Evolutionary conservation across 1,284 basidiomycete genomes (phyloP).

Genomic region (Papiliotrema fonsecae): DNA sequence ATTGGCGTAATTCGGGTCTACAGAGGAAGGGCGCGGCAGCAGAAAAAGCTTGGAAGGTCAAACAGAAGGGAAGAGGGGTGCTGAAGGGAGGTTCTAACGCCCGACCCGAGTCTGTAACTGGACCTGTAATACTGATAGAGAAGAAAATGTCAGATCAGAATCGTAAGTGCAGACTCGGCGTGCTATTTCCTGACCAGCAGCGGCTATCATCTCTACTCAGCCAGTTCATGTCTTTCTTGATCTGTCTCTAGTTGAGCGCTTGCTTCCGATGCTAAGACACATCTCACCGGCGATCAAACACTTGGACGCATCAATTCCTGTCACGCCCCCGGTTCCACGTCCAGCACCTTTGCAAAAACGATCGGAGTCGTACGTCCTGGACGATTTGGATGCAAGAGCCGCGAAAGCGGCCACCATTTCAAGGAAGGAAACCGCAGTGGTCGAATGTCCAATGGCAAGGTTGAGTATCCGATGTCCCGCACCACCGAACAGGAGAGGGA

Average conservation of each 20-base stretch:
- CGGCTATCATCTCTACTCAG: constrained; percentile 42
- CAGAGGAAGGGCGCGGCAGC: constrained; percentile 19
- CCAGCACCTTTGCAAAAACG: neutral
- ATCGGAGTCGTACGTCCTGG: constrained; percentile 22
- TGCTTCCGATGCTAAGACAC: constrained; percentile 36
- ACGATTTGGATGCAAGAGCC: constrained; percentile 23
- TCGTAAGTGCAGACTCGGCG: constrained; percentile 16
- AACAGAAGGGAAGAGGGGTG: constrained; percentile 28
- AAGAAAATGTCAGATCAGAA: constrained; percentile 12
- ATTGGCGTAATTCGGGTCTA: constrained; percentile 42
- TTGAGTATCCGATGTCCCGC: constrained; percentile 46
- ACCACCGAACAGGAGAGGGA: constrained; percentile 32
- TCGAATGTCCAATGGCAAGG: constrained; percentile 31
- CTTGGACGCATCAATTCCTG: constrained; percentile 6
- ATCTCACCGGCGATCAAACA: constrained; percentile 26
- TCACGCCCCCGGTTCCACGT: neutral
- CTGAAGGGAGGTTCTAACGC: constrained; percentile 19
- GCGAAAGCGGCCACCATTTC: constrained; percentile 2
- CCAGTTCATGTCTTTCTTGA: constrained; percentile 73
- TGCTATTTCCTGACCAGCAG: constrained; percentile 11
- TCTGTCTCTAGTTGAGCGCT: constrained; percentile 53
- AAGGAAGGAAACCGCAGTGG: neutral
- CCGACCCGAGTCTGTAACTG: constrained; percentile 5
- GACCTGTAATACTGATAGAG: constrained; percentile 19
- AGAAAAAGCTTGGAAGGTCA: constrained; percentile 41